These are phyloP conservation scores for Solanum chiquidenum DNA, from an alignment of 257 asterid species.

Conservation along the genomic window DNA sequence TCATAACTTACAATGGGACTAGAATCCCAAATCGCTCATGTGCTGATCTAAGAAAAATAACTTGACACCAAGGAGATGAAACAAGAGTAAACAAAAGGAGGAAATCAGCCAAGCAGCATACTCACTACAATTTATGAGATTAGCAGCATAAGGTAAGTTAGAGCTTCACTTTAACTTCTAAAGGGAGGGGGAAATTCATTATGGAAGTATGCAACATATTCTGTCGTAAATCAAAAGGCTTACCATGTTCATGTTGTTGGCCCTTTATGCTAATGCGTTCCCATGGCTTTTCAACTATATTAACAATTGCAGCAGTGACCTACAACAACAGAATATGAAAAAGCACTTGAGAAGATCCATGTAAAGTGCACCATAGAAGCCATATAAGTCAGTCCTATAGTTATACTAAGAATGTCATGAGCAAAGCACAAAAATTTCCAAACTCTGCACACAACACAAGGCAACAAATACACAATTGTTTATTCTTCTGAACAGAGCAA, in stretches of 20 bases:
- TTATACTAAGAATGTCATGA: background rate
- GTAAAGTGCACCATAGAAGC: background rate
- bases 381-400: background rate
- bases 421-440: background rate
- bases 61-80: background rate
- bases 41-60: background rate
- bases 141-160: background rate
- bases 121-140: background rate
- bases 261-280: conserved; percentile 69
- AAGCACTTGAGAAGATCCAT: background rate
- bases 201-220: background rate
- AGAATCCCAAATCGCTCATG: background rate
- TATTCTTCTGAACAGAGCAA: background rate
- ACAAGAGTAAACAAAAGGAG: background rate
- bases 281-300: conserved; percentile 89
- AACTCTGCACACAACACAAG: background rate
- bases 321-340: conserved; percentile 7
- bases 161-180: background rate
- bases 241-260: conserved; percentile 78
- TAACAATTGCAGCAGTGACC: conserved; percentile 74
- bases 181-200: background rate
- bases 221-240: conserved; percentile 5
- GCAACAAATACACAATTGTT: background rate
- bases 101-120: background rate
- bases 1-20: background rate